Conservation (phyloP, 1,284 basidiomycete genomes). For the Agroathelia rolfsii region DNA sequence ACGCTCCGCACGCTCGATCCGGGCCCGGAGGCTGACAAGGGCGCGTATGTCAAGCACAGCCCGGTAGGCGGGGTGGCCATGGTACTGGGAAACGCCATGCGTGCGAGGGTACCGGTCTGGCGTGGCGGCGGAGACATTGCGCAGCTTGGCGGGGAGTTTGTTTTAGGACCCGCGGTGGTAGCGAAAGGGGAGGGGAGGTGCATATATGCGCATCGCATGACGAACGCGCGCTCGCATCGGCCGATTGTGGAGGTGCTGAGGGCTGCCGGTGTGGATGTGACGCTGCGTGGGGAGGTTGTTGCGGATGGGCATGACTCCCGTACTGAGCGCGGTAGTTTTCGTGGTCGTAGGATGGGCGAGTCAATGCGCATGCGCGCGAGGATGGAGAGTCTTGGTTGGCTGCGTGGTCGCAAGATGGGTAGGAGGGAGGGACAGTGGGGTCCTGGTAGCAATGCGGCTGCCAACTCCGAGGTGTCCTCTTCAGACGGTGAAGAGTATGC, state of each 20-base stretch:
- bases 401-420: too few species aligned
- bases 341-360: too few species aligned
- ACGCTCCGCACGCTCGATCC: constrained; percentile 38
- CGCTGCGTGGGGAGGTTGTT: constrained; percentile 17
- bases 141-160: constrained; percentile 84
- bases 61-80: constrained; percentile 55
- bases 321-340: too few species aligned
- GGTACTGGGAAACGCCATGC: constrained; percentile 58
- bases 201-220: constrained; percentile 67
- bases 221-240: constrained; percentile 56
- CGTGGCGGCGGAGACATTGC: constrained; percentile 67
- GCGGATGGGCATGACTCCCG: too few species aligned
- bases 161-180: constrained; percentile 67
- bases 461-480: too few species aligned
- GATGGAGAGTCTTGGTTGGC: too few species aligned
- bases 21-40: constrained; percentile 31
- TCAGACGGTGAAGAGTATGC: too few species aligned
- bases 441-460: too few species aligned
- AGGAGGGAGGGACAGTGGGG: too few species aligned
- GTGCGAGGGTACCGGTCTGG: constrained; percentile 68
- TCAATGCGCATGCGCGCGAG: too few species aligned
- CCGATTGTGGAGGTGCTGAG: constrained; percentile 57
- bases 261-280: constrained; percentile 38
- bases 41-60: constrained; percentile 59
- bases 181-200: constrained; percentile 36